Conservation (phyloP, 495 filamentous ascomycete species). For the Oidiodendron maius region DNA sequence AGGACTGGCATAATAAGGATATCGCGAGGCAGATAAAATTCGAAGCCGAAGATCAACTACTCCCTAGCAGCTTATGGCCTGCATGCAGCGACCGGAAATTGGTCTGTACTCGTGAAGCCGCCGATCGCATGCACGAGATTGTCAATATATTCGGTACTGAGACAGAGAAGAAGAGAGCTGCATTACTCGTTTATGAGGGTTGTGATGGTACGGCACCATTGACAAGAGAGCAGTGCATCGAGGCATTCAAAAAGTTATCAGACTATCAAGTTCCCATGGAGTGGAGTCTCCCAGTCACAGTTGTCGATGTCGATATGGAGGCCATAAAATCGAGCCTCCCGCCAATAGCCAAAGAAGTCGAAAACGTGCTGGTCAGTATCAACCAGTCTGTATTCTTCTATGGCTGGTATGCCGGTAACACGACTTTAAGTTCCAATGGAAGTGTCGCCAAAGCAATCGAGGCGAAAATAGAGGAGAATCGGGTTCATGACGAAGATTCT, state of each 20-base stretch:
- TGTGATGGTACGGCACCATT: not conserved
- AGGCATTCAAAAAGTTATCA: slow-evolving; percentile 23
- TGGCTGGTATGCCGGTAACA: slow-evolving; percentile 54
- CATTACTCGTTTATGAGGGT: slow-evolving; percentile 40
- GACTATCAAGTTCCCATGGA: slow-evolving; percentile 18
- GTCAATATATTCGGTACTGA: slow-evolving; percentile 60
- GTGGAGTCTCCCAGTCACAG: slow-evolving; percentile 25
- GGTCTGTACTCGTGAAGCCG: slow-evolving; percentile 59
- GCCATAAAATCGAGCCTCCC: slow-evolving; percentile 11
- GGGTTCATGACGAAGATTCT: slow-evolving; percentile 25
- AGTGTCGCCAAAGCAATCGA: slow-evolving; percentile 59
- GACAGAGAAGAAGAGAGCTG: slow-evolving; percentile 50
- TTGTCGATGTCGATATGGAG: slow-evolving; percentile 18
- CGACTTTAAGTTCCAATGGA: slow-evolving; percentile 65
- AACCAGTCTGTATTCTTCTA: slow-evolving; percentile 65
- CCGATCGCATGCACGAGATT: slow-evolving; percentile 58
- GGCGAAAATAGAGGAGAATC: slow-evolving; percentile 35
- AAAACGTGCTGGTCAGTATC: slow-evolving; percentile 46
- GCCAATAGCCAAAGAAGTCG: slow-evolving; percentile 23
- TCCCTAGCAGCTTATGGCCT: slow-evolving; percentile 59
- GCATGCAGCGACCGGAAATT: slow-evolving; percentile 46
- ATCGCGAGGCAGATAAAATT: slow-evolving; percentile 60
- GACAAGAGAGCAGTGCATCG: not conserved
- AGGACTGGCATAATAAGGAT: slow-evolving; percentile 42
- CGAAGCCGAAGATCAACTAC: slow-evolving; percentile 53